Evolutionary conservation across 768 basidiomycete species (phyloP), one percentile per base, ranked within the genome.

Genomic region (Mycena latifolia): DNA sequence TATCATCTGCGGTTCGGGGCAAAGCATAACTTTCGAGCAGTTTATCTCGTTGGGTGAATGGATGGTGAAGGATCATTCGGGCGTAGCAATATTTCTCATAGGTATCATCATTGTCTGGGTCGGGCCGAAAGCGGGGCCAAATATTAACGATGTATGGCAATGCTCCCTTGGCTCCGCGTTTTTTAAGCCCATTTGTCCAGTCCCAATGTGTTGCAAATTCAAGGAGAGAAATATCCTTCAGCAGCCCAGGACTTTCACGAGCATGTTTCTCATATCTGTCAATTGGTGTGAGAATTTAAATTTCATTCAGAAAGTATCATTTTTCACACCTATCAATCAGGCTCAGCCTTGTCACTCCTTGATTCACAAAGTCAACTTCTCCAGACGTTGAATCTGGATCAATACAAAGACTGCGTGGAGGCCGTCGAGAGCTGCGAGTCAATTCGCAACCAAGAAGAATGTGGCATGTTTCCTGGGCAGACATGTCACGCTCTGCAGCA

Each of bases 391-490:
- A 15, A n/a, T 43, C 25, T 17, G 68, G 58, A 33, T 51, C 54
- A 50, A 63, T 62, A 63, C 57, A 60, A 5, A 67, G 14, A 31
- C 39, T 70, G 7, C 55, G 55, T 17, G 35, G 35, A 8, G 35
- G 12, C n/a, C n/a, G 43, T 7, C 58, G 48, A 5, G 66, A 65
- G 7, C 29, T 39, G 5, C 53, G 28, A 15, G 41, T 25, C 6
- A 70, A n/a, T 15, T 43, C 20, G 25, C 58, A 55, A 18, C 46
- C 51, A 0, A 67, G 45, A 10, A 70, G 62, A 24, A 70, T 65
- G 46, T 70, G 69, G 25, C 57, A 63, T 18, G 61, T 67, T 35
- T 70, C 69, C 39, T 70, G 69, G 3, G 61, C 66, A 29, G 65
- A 66, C 3, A 61, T 22, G 43, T 61, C 59, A 7, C 65, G 45